These are phyloP conservation scores for Botrytis byssoidea DNA, from an alignment of 2,329 filamentous ascomycete genomes.

Conservation along the genomic window DNA sequence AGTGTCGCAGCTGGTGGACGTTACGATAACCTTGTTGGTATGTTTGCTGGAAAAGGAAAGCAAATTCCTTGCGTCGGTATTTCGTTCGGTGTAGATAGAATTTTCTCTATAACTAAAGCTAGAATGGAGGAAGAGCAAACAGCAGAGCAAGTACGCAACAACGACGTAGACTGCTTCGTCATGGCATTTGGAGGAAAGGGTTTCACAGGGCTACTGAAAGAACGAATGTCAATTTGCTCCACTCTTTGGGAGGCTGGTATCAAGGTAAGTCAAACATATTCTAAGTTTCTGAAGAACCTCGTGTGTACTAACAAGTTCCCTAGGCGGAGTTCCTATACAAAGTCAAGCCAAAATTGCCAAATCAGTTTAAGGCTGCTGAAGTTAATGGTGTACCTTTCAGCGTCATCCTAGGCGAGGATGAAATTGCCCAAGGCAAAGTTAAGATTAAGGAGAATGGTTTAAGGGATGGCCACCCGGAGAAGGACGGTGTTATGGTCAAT, in stretches of 20 bases:
- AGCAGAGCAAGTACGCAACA: conserved; percentile 56
- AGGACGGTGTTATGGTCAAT: conserved; percentile 77
- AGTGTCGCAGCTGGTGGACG: conserved; percentile 87
- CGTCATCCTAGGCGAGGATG: conserved; percentile 88
- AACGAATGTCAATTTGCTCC: conserved; percentile 78
- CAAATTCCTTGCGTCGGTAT: conserved; percentile 89
- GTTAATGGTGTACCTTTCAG: conserved; percentile 76
- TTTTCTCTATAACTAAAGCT: conserved; percentile 88
- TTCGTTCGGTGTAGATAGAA: conserved; percentile 92
- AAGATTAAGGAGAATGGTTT: conserved; percentile 85
- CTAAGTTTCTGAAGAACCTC: background rate
- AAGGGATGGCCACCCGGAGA: conserved; percentile 80
- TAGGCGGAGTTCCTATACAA: conserved; percentile 86
- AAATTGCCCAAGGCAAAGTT: conserved; percentile 78
- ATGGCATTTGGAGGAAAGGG: conserved; percentile 93
- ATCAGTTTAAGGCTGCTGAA: conserved; percentile 91
- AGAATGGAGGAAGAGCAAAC: conserved; percentile 63
- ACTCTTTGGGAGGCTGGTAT: conserved; percentile 83
- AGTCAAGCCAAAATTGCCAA: conserved; percentile 81
- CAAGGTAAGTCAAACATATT: conserved; percentile 53
- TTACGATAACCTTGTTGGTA: conserved; percentile 90
- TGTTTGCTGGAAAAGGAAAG: conserved; percentile 76
- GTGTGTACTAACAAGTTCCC: background rate
- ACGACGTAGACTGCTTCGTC: conserved; percentile 85
- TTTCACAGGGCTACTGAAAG: conserved; percentile 74